Evolutionary conservation across 805 yeast species (phyloP).

Genomic region (Saccharomycopsis schoenii): DNA sequence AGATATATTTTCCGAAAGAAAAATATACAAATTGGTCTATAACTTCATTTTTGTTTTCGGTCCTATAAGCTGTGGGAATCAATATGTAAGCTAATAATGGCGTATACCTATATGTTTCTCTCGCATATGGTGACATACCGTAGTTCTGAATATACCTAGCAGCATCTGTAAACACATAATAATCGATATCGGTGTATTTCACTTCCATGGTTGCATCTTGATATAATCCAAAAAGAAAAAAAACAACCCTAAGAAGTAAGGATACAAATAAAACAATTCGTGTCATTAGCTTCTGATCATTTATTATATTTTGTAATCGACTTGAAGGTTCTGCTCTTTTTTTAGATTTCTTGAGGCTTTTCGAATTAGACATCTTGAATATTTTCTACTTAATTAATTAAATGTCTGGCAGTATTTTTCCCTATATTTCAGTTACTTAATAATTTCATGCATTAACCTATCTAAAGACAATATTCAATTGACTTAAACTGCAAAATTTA

Average conservation of each 20-base stretch:
- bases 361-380: background rate
- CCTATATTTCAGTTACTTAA: too few species aligned
- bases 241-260: slow-evolving; percentile 40
- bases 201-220: slow-evolving; percentile 76
- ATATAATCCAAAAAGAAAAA: slow-evolving; percentile 70
- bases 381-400: background rate
- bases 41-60: slow-evolving; percentile 43
- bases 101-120: slow-evolving; percentile 91
- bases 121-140: slow-evolving; percentile 56
- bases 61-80: slow-evolving; percentile 50
- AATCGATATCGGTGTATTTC: slow-evolving; percentile 90
- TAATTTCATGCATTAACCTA: too few species aligned
- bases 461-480: too few species aligned
- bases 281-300: background rate
- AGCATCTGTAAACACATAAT: slow-evolving; percentile 90
- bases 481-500: too few species aligned
- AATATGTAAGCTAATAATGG: slow-evolving; percentile 82
- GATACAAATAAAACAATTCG: slow-evolving; percentile 20
- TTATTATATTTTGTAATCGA: slow-evolving; percentile 1
- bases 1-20: slow-evolving; percentile 71
- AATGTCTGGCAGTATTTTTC: too few species aligned
- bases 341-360: background rate
- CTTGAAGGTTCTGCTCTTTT: background rate
- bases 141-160: slow-evolving; percentile 48
- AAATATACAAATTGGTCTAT: slow-evolving; percentile 29